Base-by-base conservation (phyloP, 345 rosid genomes). In the Erysimum cheiranthoides region DNA sequence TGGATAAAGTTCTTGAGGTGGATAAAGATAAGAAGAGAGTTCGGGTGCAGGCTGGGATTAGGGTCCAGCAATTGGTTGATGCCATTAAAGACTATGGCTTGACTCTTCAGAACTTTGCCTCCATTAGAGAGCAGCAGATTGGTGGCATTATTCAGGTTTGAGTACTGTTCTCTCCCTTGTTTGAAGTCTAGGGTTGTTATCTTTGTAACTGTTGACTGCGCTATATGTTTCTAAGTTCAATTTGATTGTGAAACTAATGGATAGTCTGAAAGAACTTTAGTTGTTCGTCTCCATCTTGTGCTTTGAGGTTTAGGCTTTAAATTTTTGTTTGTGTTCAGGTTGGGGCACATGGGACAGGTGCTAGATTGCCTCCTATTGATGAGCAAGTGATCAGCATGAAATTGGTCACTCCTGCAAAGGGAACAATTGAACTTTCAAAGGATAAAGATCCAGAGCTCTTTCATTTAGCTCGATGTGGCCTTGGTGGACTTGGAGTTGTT, bases 261-360 rank as follows among this genome's bases (percentile, higher is more conserved):
- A 61, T 35, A 25, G 35, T 61, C 67, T 42, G 30, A 50, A 38
- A 35, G 36, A n/a, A 0, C 4, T 46, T 72, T 1, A 9, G 2
- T 5, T 14, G 27, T 58, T 59, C 21, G 56, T 59, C 49, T 71
- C 0, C 54, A 0, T 34, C 14, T 52, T 54, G 39, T 66, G 16
- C 36, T 35, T 36, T 12, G 61, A 43, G 36, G 45, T 39, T 57
- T 75, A 43, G 32, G 34, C 3, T 42, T 65, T 72, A 61, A 36
- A 30, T 54, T 56, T 43, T 40, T 68, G 61, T 27, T 21, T 46
- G 1, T 38, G 53, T 67, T 66, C 75, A 95, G 97, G 98, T 95
- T 63, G 99, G 98, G 52, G 99, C 99, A 17, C 99, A 90, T 78
- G 98, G 97, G 67, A 92, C 97, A 18, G 98, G 99, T 77, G 98